Conservation (phyloP, 2,329 filamentous ascomycete species). For the Teratosphaeria destructans region DNA sequence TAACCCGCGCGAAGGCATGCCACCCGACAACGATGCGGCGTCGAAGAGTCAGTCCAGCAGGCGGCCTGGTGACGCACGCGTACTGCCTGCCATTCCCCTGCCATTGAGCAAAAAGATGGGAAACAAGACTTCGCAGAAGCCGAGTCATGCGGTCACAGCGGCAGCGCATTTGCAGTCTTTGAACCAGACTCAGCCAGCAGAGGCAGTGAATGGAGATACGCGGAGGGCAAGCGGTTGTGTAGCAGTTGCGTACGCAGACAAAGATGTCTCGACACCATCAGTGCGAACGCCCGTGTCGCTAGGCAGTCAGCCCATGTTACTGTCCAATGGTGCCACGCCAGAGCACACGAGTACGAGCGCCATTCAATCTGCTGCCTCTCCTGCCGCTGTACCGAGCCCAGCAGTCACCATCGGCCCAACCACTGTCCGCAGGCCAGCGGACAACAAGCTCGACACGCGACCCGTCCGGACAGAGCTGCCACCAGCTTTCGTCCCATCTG, state of each 20-base stretch:
- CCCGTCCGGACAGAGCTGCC: slow-evolving; percentile 21
- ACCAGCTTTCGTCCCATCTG: slow-evolving; percentile 21
- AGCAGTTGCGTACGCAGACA: neutral
- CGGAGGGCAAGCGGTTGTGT: neutral
- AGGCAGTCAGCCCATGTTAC: slow-evolving; percentile 9
- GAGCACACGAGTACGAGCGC: slow-evolving; percentile 1
- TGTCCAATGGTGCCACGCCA: slow-evolving; percentile 8
- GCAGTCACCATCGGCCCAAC: slow-evolving; percentile 4
- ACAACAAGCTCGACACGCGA: slow-evolving; percentile 17
- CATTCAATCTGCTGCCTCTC: neutral
- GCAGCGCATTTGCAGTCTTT: neutral
- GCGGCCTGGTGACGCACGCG: slow-evolving; percentile 11
- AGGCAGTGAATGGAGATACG: neutral
- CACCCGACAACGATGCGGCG: slow-evolving; percentile 10
- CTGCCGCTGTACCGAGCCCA: neutral
- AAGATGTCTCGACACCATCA: neutral
- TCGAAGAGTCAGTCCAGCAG: slow-evolving; percentile 6
- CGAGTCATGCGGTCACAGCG: slow-evolving; percentile 6
- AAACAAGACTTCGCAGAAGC: neutral
- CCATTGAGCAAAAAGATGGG: slow-evolving; percentile 13
- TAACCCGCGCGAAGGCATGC: slow-evolving; percentile 7
- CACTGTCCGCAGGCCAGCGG: slow-evolving; percentile 10
- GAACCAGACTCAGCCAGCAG: neutral
- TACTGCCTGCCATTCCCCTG: slow-evolving; percentile 24
- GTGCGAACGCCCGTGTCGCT: slow-evolving; percentile 7